These are phyloP conservation scores for Aspergillus spinulosporus DNA, from an alignment of 2,329 filamentous ascomycete genomes.

Conservation along the genomic window DNA sequence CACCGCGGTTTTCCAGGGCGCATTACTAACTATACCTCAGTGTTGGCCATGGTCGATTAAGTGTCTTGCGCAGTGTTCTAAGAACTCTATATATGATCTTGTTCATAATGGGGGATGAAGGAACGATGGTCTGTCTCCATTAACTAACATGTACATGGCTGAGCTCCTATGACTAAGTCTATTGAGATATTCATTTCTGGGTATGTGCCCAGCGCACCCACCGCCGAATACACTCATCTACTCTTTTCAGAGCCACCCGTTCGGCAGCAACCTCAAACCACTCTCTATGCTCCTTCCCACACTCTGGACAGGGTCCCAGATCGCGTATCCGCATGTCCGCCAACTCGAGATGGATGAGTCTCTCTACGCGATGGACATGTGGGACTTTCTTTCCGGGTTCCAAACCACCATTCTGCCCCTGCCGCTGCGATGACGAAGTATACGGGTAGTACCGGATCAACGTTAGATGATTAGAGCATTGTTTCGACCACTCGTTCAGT, in stretches of 20 bases:
- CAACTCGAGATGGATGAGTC: slow-evolving; percentile 89
- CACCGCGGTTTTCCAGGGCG: no score
- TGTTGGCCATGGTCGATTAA: no score
- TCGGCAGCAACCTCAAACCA: slow-evolving; percentile 90
- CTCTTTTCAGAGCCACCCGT: slow-evolving; percentile 65
- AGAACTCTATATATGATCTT: no score
- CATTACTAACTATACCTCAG: no score
- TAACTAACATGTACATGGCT: no score
- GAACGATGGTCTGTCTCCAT: no score
- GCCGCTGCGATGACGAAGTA: slow-evolving; percentile 28
- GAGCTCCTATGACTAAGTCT: no score
- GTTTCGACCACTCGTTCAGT: slow-evolving; percentile 88
- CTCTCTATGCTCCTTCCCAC: slow-evolving; percentile 83
- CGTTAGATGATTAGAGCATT: slow-evolving; percentile 86
- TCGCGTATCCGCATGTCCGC: slow-evolving; percentile 57
- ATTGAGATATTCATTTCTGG: slow-evolving; percentile 10
- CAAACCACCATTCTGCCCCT: slow-evolving; percentile 17
- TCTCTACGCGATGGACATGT: slow-evolving; percentile 83
- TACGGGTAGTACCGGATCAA: slow-evolving; percentile 93
- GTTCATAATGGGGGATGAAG: no score
- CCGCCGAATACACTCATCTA: slow-evolving; percentile 73
- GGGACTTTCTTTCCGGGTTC: slow-evolving; percentile 66
- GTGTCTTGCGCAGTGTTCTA: no score
- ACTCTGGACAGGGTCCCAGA: slow-evolving; percentile 67
- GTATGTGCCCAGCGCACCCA: slow-evolving; percentile 84